Evolutionary conservation across 768 basidiomycete species (phyloP).

Genomic region (Phylloporus sp.): DNA sequence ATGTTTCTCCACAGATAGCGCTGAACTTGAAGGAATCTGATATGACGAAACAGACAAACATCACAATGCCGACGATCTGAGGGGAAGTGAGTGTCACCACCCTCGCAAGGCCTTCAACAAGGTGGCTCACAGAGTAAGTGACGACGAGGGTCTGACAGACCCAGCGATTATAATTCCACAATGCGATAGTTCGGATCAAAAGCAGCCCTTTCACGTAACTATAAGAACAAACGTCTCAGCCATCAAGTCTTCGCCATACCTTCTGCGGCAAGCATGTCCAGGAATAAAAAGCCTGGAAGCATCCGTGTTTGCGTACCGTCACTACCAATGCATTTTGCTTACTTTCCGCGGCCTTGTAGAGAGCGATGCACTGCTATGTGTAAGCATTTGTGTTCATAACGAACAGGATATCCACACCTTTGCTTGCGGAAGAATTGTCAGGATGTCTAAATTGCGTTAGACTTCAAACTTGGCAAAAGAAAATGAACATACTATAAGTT

Average conservation of each 20-base stretch:
- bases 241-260: neutral
- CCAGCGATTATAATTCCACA: constrained; percentile 1
- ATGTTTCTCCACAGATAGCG: constrained; percentile 1
- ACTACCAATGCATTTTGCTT: neutral
- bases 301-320: neutral
- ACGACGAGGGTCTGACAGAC: neutral
- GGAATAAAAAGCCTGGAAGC: constrained; percentile 3
- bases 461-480: neutral
- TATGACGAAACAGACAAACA: constrained; percentile 3
- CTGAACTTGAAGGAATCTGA: constrained; percentile 5
- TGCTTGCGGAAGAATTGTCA: neutral
- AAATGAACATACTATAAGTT: constrained; percentile 1
- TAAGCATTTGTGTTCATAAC: neutral
- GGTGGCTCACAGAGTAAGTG: neutral
- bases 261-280: constrained; percentile 7
- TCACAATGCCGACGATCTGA: neutral
- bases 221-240: neutral
- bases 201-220: constrained; percentile 4
- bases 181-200: constrained; percentile 9
- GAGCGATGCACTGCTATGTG: neutral
- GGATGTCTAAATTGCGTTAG: neutral
- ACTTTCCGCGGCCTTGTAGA: constrained; percentile 9
- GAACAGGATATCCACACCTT: neutral
- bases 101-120: too few relatives aligned
- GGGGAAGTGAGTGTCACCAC: too few relatives aligned